Evolutionary conservation across 768 basidiomycete species (phyloP).

Genomic region (Neoboletus magnificus): DNA sequence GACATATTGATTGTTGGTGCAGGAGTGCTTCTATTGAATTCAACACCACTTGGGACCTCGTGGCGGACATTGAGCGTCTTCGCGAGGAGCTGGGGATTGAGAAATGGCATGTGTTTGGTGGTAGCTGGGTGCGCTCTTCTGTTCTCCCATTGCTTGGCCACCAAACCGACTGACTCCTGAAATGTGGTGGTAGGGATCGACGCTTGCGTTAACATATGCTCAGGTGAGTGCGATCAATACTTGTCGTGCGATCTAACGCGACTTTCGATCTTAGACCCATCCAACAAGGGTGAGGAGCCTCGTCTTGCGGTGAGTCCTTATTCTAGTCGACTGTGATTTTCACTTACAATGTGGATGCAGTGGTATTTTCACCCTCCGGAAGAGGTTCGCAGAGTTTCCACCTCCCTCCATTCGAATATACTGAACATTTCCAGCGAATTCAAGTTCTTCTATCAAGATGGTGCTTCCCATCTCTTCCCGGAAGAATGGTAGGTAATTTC

Average conservation of each 20-base stretch:
- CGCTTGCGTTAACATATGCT: slow-evolving; percentile 80
- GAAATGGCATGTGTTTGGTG: slow-evolving; percentile 94
- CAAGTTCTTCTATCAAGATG: slow-evolving; percentile 90
- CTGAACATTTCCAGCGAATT: slow-evolving; percentile 52
- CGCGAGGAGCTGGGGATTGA: slow-evolving; percentile 73
- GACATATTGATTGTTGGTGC: slow-evolving; percentile 6
- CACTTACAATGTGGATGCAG: slow-evolving; percentile 34
- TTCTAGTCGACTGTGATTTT: not conserved
- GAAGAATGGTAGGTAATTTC: slow-evolving; percentile 69
- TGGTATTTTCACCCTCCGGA: slow-evolving; percentile 86
- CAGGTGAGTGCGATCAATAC: slow-evolving; percentile 45
- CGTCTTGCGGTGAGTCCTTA: slow-evolving; percentile 57
- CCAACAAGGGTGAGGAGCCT: slow-evolving; percentile 79
- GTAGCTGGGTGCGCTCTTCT: slow-evolving; percentile 72
- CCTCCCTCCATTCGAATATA: not conserved
- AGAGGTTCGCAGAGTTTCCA: slow-evolving; percentile 45
- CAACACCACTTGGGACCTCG: slow-evolving; percentile 94
- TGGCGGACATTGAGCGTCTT: slow-evolving; percentile 83
- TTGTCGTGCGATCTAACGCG: not conserved
- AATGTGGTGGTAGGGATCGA: slow-evolving; percentile 60
- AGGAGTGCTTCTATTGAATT: slow-evolving; percentile 75
- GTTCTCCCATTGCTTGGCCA: not conserved
- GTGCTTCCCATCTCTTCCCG: slow-evolving; percentile 77
- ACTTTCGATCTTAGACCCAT: slow-evolving; percentile 49
- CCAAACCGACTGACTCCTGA: not conserved